These are phyloP conservation scores for Zoysia matrella DNA, from an alignment of 202 grass and related monocot species.

Conservation along the genomic window DNA sequence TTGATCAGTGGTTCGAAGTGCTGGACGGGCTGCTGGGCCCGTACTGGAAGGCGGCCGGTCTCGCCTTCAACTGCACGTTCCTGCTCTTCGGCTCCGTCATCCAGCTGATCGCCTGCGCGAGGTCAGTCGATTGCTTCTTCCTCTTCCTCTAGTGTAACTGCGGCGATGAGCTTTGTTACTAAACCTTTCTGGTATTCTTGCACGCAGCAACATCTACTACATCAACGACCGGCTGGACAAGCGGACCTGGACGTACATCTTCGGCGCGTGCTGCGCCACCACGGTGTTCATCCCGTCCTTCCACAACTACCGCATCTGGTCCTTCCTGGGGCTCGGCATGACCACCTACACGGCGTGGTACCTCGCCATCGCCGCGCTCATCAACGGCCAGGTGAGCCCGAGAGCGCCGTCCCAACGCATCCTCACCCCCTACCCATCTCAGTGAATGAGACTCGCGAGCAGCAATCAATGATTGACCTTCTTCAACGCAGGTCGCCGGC, in stretches of 20 bases:
- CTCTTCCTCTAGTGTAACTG: neutral
- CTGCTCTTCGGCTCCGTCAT: conserved; percentile 98
- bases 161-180: neutral
- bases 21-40: conserved; percentile 96
- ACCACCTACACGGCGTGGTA: conserved; percentile 99
- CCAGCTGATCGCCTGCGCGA: conserved; percentile 95
- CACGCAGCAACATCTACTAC: conserved; percentile 97
- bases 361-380: conserved; percentile 80
- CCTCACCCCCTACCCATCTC: neutral
- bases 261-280: conserved; percentile 87
- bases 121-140: conserved; percentile 38
- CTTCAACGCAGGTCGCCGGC: conserved; percentile 56
- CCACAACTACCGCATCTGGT: conserved; percentile 99
- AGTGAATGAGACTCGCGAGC: too few relatives aligned
- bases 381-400: conserved; percentile 77
- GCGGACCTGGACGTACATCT: conserved; percentile 99
- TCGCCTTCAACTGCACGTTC: conserved; percentile 99
- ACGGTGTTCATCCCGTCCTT: conserved; percentile 58
- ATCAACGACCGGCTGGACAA: conserved; percentile 99
- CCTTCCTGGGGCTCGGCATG: conserved; percentile 96
- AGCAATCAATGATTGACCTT: neutral
- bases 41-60: conserved; percentile 93
- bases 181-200: too few relatives aligned
- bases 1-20: conserved; percentile 97
- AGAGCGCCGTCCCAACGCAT: conserved; percentile 13